These are phyloP conservation scores for Sporobolomyces phaffii DNA, from an alignment of 768 basidiomycete species.

Conservation along the genomic window DNA sequence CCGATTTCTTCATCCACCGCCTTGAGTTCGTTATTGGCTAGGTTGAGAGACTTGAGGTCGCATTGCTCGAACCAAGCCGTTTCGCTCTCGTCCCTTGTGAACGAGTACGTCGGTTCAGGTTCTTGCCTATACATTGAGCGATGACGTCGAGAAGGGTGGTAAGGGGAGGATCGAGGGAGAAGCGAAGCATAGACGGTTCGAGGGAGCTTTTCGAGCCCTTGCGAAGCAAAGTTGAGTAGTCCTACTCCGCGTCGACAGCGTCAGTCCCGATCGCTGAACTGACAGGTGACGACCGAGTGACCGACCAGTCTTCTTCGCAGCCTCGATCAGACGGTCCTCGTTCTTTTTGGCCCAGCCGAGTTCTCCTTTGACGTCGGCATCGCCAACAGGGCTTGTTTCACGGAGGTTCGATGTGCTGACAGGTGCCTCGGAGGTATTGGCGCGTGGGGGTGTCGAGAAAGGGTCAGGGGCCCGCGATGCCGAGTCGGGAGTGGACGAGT, in stretches of 20 bases:
- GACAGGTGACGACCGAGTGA: too few species aligned
- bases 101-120: not conserved
- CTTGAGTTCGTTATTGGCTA: constrained; percentile 25
- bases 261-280: not conserved
- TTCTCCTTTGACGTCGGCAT: not conserved
- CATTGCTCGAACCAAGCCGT: constrained; percentile 28
- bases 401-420: too few species aligned
- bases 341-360: constrained; percentile 22
- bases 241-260: not conserved
- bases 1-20: constrained; percentile 15
- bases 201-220: constrained; percentile 3
- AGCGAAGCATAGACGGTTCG: constrained; percentile 13
- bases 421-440: not conserved
- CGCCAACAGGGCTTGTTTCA: too few species aligned
- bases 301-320: constrained; percentile 16
- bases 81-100: not conserved
- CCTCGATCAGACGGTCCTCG: constrained; percentile 21
- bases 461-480: not conserved
- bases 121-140: not conserved
- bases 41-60: constrained; percentile 12
- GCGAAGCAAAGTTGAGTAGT: constrained; percentile 27
- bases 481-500: not conserved
- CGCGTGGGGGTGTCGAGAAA: not conserved
- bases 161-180: constrained; percentile 10
- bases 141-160: constrained; percentile 13